Conservation (phyloP, 1,284 basidiomycete genomes). For the Coniophora puteana region DNA sequence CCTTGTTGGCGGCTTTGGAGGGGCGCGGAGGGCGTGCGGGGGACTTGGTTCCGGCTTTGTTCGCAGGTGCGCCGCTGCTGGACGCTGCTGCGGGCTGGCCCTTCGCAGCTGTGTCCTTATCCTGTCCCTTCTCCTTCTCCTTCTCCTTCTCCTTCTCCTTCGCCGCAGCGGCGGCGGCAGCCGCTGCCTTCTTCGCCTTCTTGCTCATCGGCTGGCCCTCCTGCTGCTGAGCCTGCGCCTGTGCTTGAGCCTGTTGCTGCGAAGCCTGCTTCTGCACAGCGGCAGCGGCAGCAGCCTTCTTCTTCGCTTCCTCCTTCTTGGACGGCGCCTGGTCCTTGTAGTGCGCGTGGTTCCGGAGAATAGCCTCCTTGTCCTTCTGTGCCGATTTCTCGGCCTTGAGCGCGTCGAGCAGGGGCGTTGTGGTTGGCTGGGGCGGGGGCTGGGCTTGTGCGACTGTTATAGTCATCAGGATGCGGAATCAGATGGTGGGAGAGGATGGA, state of each 20-base stretch:
- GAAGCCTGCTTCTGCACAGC: slow-evolving; percentile 17
- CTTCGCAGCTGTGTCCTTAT: slow-evolving; percentile 9
- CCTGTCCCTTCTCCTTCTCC: no score
- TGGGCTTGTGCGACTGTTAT: slow-evolving; percentile 55
- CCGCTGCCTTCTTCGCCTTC: slow-evolving; percentile 41
- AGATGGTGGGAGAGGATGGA: slow-evolving; percentile 2
- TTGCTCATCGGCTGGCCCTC: slow-evolving; percentile 26
- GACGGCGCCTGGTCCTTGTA: slow-evolving; percentile 47
- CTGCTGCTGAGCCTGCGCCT: slow-evolving; percentile 2
- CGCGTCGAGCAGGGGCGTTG: slow-evolving; percentile 86
- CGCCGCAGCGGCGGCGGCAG: slow-evolving; percentile 17
- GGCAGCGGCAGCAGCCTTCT: slow-evolving; percentile 30
- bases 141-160: no score
- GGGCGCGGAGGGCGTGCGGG: slow-evolving; percentile 2
- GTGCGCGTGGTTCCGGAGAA: slow-evolving; percentile 64
- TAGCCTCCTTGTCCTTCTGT: slow-evolving; percentile 66
- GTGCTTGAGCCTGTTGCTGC: no score
- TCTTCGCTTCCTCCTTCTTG: slow-evolving; percentile 53
- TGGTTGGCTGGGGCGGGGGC: slow-evolving; percentile 59
- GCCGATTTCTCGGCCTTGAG: slow-evolving; percentile 78
- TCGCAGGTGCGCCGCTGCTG: slow-evolving; percentile 11
- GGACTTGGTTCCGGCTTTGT: slow-evolving; percentile 14
- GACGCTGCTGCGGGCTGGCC: slow-evolving; percentile 10
- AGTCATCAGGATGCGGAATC: slow-evolving; percentile 4
- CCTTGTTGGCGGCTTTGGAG: neutral